These are phyloP conservation scores for Populus hybrid DNA, from an alignment of 441 rosid genomes.

Conservation along the genomic window DNA sequence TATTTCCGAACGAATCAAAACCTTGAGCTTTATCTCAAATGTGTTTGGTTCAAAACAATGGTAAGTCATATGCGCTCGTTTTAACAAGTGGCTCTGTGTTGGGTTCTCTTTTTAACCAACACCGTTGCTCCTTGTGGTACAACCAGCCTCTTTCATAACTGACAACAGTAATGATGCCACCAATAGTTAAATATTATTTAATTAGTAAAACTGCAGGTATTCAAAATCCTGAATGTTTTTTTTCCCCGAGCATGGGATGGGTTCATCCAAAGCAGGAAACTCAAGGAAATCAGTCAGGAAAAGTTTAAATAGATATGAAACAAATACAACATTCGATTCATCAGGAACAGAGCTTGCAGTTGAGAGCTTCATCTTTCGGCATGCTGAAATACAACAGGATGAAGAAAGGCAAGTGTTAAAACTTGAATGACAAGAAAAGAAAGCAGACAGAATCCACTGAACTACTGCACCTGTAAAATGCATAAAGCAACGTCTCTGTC, in stretches of 20 bases:
- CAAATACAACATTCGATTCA: not conserved
- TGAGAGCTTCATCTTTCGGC: slow-evolving; percentile 99
- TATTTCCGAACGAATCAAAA: slow-evolving; percentile 16
- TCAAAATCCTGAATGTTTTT: not conserved
- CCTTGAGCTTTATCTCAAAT: slow-evolving; percentile 77
- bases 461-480: slow-evolving; percentile 76
- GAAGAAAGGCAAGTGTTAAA: slow-evolving; percentile 11
- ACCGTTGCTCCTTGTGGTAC: slow-evolving; percentile 80
- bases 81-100: slow-evolving; percentile 83
- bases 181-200: not conserved
- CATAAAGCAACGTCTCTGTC: slow-evolving; percentile 68
- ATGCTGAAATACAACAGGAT: slow-evolving; percentile 45
- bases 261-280: not conserved
- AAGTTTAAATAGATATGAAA: not conserved
- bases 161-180: slow-evolving; percentile 25
- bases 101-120: slow-evolving; percentile 72
- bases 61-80: slow-evolving; percentile 71
- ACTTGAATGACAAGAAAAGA: not conserved
- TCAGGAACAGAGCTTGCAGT: slow-evolving; percentile 56
- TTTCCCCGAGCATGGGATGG: not conserved
- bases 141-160: slow-evolving; percentile 85
- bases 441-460: slow-evolving; percentile 4
- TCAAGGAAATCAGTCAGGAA: not conserved
- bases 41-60: slow-evolving; percentile 79
- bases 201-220: not conserved